Base-by-base conservation (phyloP, 2,329 filamentous ascomycete genomes). In the Talaromyces verruculosus region DNA sequence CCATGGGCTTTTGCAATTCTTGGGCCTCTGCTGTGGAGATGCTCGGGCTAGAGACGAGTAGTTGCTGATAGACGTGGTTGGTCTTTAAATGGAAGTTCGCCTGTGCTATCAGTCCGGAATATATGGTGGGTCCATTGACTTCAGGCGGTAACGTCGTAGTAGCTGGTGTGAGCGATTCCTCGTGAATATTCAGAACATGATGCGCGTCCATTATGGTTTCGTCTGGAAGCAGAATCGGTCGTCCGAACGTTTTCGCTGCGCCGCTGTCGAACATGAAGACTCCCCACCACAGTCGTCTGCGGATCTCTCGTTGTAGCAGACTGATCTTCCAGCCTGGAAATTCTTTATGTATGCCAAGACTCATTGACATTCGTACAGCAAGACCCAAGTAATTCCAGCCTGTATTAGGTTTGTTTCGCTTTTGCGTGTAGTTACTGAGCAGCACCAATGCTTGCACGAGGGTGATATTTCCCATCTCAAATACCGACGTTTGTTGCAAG, bases 321-420 rank as follows among this genome's bases (percentile, higher is more conserved):
- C 77, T 77, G 49, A 81, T 81, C 41, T 82, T 77, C 80, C 80
- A 82, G 10, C 78, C 77, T 17, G 77, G 78, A 65, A 84, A 83
- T 66, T 84, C 82, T 66, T 82, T 82, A 67, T 84, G 82, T n/a
- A 84, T 73, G 1, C 82, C 82, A 15, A 84, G 71, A 41, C 81
- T 81, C 74, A 84, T 81, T 1, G 82, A 81, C 78, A 84, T 83
- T 55, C 81, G 74, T 25, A 82, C 75, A n/a, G 81, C 81, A 17
- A 84, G 69, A 1, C 82, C 82, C 7, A 83, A 71, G 67, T 82
- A 83, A 59, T 82, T 83, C 74, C 81, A 84, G 8, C 81, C 82
- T 7, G 77, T 81, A 68, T 84, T 84, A 1, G 82, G 82, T 66
- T 83, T 83, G 70, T 83, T 81, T 33, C 81, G 76, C 69, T 84